phyloP scores from a whole-genome alignment of 176 grass and related monocot genomes.

The Elaeis guineensis region DNA sequence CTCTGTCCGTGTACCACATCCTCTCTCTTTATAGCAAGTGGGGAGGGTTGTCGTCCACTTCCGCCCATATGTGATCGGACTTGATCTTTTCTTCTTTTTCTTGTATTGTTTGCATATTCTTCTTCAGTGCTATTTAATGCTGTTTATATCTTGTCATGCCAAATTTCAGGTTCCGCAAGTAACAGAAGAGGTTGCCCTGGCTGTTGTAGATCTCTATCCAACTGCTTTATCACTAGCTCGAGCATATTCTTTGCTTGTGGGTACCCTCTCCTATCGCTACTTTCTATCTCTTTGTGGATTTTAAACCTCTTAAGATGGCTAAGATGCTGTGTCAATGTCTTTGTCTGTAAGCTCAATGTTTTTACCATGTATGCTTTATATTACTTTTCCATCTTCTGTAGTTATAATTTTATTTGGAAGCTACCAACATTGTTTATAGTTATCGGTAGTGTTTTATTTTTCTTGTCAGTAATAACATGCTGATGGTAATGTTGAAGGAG shows the following conservation, averaged over 20 bases:
- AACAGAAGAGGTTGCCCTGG: slow-evolving; percentile 62
- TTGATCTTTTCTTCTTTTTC: background rate
- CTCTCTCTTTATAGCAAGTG: background rate
- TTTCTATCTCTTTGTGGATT: too few species aligned
- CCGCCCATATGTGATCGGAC: too few species aligned
- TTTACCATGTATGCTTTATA: too few species aligned
- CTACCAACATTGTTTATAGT: background rate
- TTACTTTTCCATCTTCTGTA: too few species aligned
- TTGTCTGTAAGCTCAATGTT: too few species aligned
- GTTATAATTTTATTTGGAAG: background rate
- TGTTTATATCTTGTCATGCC: background rate
- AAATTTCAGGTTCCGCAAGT: slow-evolving; percentile 68
- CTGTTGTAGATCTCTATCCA: slow-evolving; percentile 49
- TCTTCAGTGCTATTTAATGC: too few species aligned
- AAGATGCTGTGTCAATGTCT: too few species aligned
- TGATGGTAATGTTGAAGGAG: slow-evolving; percentile 35
- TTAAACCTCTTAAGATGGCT: too few species aligned
- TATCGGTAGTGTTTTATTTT: background rate
- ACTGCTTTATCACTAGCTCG: slow-evolving; percentile 46
- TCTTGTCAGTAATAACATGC: slow-evolving; percentile 1
- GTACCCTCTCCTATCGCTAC: slow-evolving; percentile 1
- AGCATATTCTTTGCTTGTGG: slow-evolving; percentile 56
- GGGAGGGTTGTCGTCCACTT: too few species aligned
- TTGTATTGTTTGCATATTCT: too few species aligned
- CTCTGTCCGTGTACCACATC: background rate